Conservation (phyloP, 345 rosid genomes). For the Xanthoceras sorbifolium region DNA sequence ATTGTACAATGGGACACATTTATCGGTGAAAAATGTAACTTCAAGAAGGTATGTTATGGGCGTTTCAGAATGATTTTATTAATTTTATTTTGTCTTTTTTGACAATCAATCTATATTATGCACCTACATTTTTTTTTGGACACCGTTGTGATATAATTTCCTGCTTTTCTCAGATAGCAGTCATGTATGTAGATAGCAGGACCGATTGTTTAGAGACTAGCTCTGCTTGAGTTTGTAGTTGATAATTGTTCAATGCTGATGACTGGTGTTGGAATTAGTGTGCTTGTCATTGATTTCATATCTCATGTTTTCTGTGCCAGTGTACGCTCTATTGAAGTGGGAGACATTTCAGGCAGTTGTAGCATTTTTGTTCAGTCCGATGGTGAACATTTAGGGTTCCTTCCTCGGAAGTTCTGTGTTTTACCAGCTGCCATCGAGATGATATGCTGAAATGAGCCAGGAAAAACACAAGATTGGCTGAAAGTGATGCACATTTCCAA, state of each 20-base stretch:
- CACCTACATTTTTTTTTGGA: not conserved
- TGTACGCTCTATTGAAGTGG: constrained; percentile 70
- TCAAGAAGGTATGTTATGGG: constrained; percentile 58
- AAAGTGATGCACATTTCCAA: constrained; percentile 4
- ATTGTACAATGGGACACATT: constrained; percentile 89
- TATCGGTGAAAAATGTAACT: constrained; percentile 64
- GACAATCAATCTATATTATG: not conserved
- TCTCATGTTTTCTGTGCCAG: constrained; percentile 42
- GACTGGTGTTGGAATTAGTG: not conserved
- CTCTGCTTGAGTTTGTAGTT: not conserved
- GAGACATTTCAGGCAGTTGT: constrained; percentile 58
- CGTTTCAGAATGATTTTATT: not conserved
- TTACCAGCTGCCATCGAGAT: constrained; percentile 75
- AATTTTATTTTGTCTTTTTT: not conserved
- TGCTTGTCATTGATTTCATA: not conserved
- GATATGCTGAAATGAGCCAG: constrained; percentile 51
- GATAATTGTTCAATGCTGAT: not conserved
- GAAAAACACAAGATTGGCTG: not conserved
- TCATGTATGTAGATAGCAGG: not conserved
- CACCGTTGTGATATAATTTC: not conserved
- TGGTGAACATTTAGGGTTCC: constrained; percentile 88
- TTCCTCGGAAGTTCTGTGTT: constrained; percentile 73
- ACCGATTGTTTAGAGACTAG: not conserved
- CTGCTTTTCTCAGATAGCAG: not conserved
- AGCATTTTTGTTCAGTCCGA: constrained; percentile 84